A percentile compares a stretch with the other conserved stretches of the same genome.
Evolutionary conservation across 805 yeast species (phyloP).

Genomic region (Torulaspora microellipsoides): DNA sequence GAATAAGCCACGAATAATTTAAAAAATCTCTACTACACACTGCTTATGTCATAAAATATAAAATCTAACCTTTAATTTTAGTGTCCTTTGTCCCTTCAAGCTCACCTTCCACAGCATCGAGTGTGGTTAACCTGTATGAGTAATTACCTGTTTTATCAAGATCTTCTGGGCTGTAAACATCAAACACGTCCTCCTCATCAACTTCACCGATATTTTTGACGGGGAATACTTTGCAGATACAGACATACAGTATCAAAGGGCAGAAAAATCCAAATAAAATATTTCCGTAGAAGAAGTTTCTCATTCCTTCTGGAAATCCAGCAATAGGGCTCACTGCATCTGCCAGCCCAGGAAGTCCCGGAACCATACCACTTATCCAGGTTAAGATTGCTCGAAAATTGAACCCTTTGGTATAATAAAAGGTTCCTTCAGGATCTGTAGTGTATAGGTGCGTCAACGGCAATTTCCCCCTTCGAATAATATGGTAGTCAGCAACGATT

Average conservation of each 20-base stretch:
- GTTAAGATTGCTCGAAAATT: constrained; percentile 41
- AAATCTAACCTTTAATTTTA: not conserved
- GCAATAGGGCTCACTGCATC: constrained; percentile 21
- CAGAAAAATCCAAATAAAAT: constrained; percentile 36
- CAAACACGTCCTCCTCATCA: constrained; percentile 35
- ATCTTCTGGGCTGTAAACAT: constrained; percentile 31
- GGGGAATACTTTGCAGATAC: constrained; percentile 32
- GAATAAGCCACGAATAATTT: no score
- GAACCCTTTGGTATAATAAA: constrained; percentile 39
- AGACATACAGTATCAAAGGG: constrained; percentile 32
- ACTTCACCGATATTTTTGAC: constrained; percentile 25
- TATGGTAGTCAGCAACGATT: constrained; percentile 38
- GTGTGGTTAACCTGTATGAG: not conserved
- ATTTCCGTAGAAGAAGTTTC: constrained; percentile 38
- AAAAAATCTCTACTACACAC: no score
- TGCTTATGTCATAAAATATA: not conserved
- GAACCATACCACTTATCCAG: constrained; percentile 38
- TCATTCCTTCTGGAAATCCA: constrained; percentile 28
- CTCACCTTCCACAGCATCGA: constrained; percentile 3
- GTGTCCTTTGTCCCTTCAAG: not conserved
- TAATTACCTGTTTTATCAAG: constrained; percentile 21
- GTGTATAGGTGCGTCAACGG: constrained; percentile 36
- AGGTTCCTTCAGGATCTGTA: constrained; percentile 27
- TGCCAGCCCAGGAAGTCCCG: constrained; percentile 42
- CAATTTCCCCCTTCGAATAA: constrained; percentile 34